Percentiles rank a stretch among this genome's conserved stretches.
phyloP scores from a whole-genome alignment of 805 yeast species.

The Groenewaldozyma tartarivorans region DNA sequence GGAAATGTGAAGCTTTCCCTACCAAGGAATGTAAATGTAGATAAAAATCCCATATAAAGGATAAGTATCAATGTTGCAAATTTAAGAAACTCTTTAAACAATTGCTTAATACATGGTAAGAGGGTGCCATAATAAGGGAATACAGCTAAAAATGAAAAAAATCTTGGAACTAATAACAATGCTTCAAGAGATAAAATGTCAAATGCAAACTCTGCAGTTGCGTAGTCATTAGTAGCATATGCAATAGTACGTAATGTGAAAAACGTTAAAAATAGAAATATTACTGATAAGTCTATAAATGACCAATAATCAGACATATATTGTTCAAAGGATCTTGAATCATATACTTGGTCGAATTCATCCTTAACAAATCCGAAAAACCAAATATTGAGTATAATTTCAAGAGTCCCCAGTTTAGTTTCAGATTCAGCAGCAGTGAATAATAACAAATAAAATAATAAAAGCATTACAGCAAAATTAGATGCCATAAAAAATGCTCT shows the following conservation, averaged over 20 bases:
- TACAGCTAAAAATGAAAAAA: constrained; percentile 23
- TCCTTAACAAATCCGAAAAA: constrained; percentile 87
- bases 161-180: constrained; percentile 23
- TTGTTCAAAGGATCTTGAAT: constrained; percentile 21
- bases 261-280: constrained; percentile 15
- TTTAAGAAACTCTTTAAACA: constrained; percentile 25
- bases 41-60: constrained; percentile 25
- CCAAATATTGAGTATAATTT: constrained; percentile 62
- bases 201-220: constrained; percentile 17
- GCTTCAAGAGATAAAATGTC: constrained; percentile 26
- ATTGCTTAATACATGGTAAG: constrained; percentile 25
- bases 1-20: constrained; percentile 20
- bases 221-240: constrained; percentile 7
- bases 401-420: constrained; percentile 12
- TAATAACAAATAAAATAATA: constrained; percentile 22
- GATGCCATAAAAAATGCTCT: constrained; percentile 22
- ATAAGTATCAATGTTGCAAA: constrained; percentile 21
- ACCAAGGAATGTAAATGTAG: constrained; percentile 26
- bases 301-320: constrained; percentile 25
- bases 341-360: constrained; percentile 51
- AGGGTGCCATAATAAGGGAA: constrained; percentile 27
- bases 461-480: constrained; percentile 22
- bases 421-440: constrained; percentile 9
- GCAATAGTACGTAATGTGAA: constrained; percentile 17
- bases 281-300: constrained; percentile 21